Base-by-base conservation (phyloP, 1,284 basidiomycete species). In the Sporisorium iseilematis-ciliati region DNA sequence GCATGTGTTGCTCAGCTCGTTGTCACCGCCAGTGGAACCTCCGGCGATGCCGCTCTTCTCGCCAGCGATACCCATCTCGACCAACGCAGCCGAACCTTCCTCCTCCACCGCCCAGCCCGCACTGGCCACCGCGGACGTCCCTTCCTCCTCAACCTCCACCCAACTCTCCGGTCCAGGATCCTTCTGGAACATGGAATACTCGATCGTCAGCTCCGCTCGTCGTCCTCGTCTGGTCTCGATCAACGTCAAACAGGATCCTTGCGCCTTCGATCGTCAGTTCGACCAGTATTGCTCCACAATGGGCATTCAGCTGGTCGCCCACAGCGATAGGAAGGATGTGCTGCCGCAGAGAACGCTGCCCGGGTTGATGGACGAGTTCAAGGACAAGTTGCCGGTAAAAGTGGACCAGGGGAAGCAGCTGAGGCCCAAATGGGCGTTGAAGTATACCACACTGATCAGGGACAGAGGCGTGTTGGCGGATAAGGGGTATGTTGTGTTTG, bases 391-490 rank as follows among this genome's bases (percentile, higher is more conserved):
- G 16, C 81, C 81, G 7, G 42, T 62, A 33, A 62, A 69, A 16
- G 25, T 64, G 12, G 43, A 40, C 4, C 40, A n/a, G 1, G 54
- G 48, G 4, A 53, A 26, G n/a, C 40, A n/a, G 12, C 42, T 68
- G 20, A 68, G 45, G 49, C 68, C 80, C 1, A 71, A 69, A 21
- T 82, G 80, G 80, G 77, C 71, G 1, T 50, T 82, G 51, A 79
- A 82, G 61, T 81, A 81, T 52, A 77, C 79, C 1, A 76, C 78
- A 4, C 35, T 82, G 21, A 82, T 82, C 43, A 69, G 78, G 18
- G 78, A 80, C 35, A 57, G 80, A 18, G 80, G 80, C 3, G 73
- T 82, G 6, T 43, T 82, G 18, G 80, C 79, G 6, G 80, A 82
- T 41, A 79, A 79, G 51, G 78, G 80, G 0, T 74, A 74, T 43